Conservation (phyloP, 2,329 filamentous ascomycete genomes). For the Ascochyta fabae region DNA sequence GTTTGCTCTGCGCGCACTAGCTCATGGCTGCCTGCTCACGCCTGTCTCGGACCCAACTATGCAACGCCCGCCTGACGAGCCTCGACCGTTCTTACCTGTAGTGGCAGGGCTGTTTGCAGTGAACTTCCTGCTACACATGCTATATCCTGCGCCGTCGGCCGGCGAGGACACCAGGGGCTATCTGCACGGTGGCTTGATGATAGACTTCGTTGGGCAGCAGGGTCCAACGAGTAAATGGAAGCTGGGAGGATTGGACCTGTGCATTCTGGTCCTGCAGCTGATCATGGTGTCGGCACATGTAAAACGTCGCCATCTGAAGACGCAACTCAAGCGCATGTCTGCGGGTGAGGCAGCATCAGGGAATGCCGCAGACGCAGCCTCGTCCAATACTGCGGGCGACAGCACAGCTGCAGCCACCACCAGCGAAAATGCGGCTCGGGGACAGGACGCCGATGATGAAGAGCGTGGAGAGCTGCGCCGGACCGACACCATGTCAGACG, state of each 20-base stretch:
- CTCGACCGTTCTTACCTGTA: constrained; percentile 60
- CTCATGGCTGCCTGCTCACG: constrained; percentile 66
- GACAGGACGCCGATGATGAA: constrained; percentile 65
- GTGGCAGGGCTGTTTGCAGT: constrained; percentile 62
- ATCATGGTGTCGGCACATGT: constrained; percentile 62
- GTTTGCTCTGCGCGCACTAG: constrained; percentile 60
- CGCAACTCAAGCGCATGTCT: constrained; percentile 40
- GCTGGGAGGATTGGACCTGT: constrained; percentile 60
- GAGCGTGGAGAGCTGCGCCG: constrained; percentile 61
- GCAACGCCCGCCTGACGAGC: constrained; percentile 56
- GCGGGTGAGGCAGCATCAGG: constrained; percentile 22
- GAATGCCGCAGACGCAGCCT: constrained; percentile 12
- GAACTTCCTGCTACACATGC: constrained; percentile 62
- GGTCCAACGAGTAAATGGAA: constrained; percentile 61
- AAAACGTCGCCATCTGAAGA: constrained; percentile 58
- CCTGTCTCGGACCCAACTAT: constrained; percentile 59
- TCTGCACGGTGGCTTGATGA: constrained; percentile 66
- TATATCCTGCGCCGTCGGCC: constrained; percentile 49
- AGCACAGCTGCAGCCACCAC: constrained; percentile 9
- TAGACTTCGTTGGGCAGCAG: constrained; percentile 70
- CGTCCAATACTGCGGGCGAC: constrained; percentile 17
- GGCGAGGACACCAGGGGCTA: constrained; percentile 60
- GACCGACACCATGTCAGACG: constrained; percentile 45
- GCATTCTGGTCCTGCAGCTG: constrained; percentile 63
- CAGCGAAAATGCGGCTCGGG: constrained; percentile 27